Percentiles rank a stretch among this genome's conserved stretches.
Evolutionary conservation across 1,284 basidiomycete species (phyloP).

Genomic region (Cutaneotrichosporon spelunceum): DNA sequence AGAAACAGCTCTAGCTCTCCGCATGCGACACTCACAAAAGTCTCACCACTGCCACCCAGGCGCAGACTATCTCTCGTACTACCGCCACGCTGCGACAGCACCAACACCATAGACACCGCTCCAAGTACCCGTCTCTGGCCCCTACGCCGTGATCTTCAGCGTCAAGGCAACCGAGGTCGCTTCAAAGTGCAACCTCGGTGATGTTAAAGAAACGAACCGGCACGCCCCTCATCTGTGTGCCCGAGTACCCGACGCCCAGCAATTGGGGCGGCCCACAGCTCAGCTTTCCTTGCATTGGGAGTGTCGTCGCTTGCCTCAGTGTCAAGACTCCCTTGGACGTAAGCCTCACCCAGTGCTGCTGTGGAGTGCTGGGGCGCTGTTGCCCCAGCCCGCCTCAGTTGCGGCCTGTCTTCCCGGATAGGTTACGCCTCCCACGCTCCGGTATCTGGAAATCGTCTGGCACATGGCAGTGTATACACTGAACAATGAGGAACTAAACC

Average conservation of each 20-base stretch:
- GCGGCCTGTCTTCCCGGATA: constrained; percentile 26
- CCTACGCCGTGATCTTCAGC: too few relatives aligned
- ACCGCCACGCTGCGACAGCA: too few relatives aligned
- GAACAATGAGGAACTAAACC: constrained; percentile 33
- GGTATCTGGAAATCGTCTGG: constrained; percentile 36
- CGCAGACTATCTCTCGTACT: too few relatives aligned
- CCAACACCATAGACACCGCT: too few relatives aligned
- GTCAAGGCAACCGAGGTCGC: constrained; percentile 42
- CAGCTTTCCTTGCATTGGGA: too few relatives aligned
- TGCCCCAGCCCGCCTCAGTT: constrained; percentile 23
- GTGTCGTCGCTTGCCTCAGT: constrained; percentile 20
- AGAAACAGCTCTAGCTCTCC: too few relatives aligned
- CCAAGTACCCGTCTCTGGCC: too few relatives aligned
- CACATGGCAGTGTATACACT: too few relatives aligned
- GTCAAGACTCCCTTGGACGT: constrained; percentile 37
- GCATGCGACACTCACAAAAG: too few relatives aligned
- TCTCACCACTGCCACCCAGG: too few relatives aligned
- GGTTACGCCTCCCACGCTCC: constrained; percentile 31
- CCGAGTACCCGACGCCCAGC: constrained; percentile 39
- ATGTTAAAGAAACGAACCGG: constrained; percentile 26
- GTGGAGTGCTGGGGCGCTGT: constrained; percentile 38
- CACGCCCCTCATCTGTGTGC: constrained; percentile 25
- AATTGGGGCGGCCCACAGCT: constrained; percentile 37
- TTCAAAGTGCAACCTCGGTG: constrained; percentile 31
- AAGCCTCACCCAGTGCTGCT: constrained; percentile 43